phyloP scores from a whole-genome alignment of 345 rosid species.

The Mallotus nudiflorus region DNA sequence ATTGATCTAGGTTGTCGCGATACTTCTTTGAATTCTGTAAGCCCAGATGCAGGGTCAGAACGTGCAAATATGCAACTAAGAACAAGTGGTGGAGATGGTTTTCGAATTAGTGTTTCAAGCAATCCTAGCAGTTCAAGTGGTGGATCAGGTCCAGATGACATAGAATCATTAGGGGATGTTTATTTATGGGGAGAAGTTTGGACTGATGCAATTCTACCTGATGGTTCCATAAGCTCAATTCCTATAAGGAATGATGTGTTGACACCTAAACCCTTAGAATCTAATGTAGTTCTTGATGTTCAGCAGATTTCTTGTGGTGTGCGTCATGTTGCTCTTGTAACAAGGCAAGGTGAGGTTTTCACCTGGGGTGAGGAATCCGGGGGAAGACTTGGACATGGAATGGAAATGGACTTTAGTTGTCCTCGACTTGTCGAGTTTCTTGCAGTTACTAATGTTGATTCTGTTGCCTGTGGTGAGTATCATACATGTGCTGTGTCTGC shows the following conservation, averaged over 20 bases:
- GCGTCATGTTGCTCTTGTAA: constrained; percentile 81
- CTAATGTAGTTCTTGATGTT: constrained; percentile 94
- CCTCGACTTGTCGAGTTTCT: constrained; percentile 85
- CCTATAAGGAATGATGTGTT: constrained; percentile 55
- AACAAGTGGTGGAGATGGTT: constrained; percentile 82
- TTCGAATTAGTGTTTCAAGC: constrained; percentile 91
- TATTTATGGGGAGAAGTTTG: constrained; percentile 97
- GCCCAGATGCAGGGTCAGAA: constrained; percentile 85
- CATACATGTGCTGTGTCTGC: too few species aligned
- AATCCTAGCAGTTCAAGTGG: constrained; percentile 92
- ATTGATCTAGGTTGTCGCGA: constrained; percentile 50
- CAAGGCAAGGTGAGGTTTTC: constrained; percentile 95
- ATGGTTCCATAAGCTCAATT: constrained; percentile 44
- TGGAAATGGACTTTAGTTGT: constrained; percentile 56
- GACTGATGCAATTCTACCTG: constrained; percentile 57
- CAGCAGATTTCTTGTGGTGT: constrained; percentile 89
- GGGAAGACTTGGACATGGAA: constrained; percentile 96
- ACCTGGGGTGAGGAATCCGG: constrained; percentile 98
- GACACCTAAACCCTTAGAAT: constrained; percentile 78
- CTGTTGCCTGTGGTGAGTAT: constrained; percentile 12
- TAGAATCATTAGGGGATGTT: constrained; percentile 94
- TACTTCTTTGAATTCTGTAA: constrained; percentile 36
- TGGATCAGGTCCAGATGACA: constrained; percentile 98
- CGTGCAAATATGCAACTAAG: constrained; percentile 86
- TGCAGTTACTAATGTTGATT: constrained; percentile 74